Percentiles rank a stretch among this genome's conserved stretches.
Conservation (phyloP, 768 basidiomycete genomes). For the Tephrocybe rancida region DNA sequence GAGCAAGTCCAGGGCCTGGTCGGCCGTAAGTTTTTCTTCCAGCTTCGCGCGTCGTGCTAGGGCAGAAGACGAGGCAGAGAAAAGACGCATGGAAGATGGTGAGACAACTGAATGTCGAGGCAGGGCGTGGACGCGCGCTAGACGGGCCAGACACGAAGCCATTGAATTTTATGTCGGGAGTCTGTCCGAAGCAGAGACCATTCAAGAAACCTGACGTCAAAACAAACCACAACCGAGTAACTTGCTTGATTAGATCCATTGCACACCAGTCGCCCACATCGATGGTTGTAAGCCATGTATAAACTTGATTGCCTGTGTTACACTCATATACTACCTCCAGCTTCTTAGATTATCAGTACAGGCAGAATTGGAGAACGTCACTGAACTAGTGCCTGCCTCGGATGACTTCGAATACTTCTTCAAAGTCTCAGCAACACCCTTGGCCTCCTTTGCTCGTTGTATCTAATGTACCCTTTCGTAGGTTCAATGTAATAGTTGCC, state of each 20-base stretch:
- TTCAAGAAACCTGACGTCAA: neutral
- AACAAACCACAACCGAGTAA: constrained; percentile 11
- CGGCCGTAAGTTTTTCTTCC: constrained; percentile 41
- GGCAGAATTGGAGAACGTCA: constrained; percentile 82
- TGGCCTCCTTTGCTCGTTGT: neutral
- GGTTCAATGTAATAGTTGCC: constrained; percentile 83
- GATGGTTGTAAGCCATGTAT: constrained; percentile 55
- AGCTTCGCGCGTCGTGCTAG: constrained; percentile 36
- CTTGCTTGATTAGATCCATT: constrained; percentile 1
- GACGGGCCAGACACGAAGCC: constrained; percentile 21
- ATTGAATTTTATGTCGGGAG: constrained; percentile 7
- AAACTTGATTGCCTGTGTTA: neutral
- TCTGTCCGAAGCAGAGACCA: neutral
- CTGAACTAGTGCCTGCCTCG: constrained; percentile 63
- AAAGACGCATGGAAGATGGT: constrained; percentile 17
- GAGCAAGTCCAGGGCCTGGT: constrained; percentile 45
- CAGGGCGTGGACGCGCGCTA: constrained; percentile 7
- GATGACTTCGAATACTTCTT: constrained; percentile 83
- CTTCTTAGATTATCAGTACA: constrained; percentile 68
- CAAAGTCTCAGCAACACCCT: constrained; percentile 45
- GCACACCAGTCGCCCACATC: neutral
- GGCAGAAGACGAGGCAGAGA: constrained; percentile 27
- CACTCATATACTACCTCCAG: constrained; percentile 30
- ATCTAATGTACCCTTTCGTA: constrained; percentile 18
- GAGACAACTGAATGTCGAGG: constrained; percentile 5